Conservation (phyloP, 768 basidiomycete species). For the Galerina marginata region DNA sequence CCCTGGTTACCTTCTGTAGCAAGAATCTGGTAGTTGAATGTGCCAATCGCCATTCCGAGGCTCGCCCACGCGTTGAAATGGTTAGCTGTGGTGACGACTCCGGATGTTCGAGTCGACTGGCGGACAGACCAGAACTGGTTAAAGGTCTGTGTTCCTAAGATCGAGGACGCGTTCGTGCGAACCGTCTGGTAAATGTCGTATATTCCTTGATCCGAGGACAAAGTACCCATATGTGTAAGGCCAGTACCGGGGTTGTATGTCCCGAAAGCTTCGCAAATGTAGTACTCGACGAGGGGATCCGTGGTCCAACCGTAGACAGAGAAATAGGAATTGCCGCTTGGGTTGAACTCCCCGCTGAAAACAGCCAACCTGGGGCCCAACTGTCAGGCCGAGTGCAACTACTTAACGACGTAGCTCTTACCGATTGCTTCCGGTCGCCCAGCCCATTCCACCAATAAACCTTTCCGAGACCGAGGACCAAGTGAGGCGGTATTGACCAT, state of each 20-base stretch:
- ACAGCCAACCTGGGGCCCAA: slow-evolving; percentile 29
- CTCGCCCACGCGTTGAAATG: slow-evolving; percentile 46
- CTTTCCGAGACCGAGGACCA: background rate
- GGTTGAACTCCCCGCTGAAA: slow-evolving; percentile 37
- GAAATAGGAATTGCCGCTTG: slow-evolving; percentile 42
- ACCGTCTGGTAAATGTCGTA: slow-evolving; percentile 42
- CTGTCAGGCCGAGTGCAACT: background rate
- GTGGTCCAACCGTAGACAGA: slow-evolving; percentile 51
- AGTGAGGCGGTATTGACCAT: slow-evolving; percentile 13
- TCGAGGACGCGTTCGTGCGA: slow-evolving; percentile 43
- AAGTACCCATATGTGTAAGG: slow-evolving; percentile 37
- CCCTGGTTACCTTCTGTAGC: slow-evolving; percentile 47
- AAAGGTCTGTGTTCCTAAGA: slow-evolving; percentile 45
- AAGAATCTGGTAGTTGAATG: slow-evolving; percentile 46
- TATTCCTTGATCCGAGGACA: slow-evolving; percentile 40
- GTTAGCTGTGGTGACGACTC: slow-evolving; percentile 35
- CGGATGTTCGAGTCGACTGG: slow-evolving; percentile 31
- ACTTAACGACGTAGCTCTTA: slow-evolving; percentile 11
- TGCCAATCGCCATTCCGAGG: slow-evolving; percentile 42
- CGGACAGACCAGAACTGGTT: slow-evolving; percentile 50
- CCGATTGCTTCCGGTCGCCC: slow-evolving; percentile 39
- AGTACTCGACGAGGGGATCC: slow-evolving; percentile 49
- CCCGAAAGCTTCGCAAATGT: slow-evolving; percentile 43
- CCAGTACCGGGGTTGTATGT: slow-evolving; percentile 39
- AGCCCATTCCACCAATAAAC: slow-evolving; percentile 28